These are phyloP conservation scores for Cucurbita moschata DNA, from an alignment of 306 rosid genomes.

Conservation along the genomic window DNA sequence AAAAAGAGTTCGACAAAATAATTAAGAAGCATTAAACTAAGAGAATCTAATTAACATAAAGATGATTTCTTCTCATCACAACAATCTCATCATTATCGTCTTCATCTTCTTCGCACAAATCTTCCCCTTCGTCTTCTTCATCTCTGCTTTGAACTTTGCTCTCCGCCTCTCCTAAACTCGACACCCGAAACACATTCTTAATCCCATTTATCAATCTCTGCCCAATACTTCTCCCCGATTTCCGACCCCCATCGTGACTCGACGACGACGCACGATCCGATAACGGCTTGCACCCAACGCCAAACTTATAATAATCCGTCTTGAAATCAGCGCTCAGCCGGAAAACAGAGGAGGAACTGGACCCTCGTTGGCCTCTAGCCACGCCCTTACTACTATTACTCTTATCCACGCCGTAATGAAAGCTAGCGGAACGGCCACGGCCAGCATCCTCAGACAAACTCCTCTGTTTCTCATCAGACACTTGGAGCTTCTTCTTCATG, in stretches of 20 bases:
- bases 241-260: slow-evolving; percentile 5
- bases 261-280: not conserved
- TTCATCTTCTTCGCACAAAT: not conserved
- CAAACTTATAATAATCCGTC: not conserved
- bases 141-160: not conserved
- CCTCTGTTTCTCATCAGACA: slow-evolving; percentile 10
- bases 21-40: not conserved
- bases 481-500: slow-evolving; percentile 40
- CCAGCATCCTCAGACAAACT: not conserved
- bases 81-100: not conserved
- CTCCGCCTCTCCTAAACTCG: slow-evolving; percentile 10
- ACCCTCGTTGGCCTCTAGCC: slow-evolving; percentile 36
- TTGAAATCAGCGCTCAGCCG: not conserved
- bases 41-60: not conserved
- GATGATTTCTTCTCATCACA: not conserved
- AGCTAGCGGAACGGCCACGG: slow-evolving; percentile 42
- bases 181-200: slow-evolving; percentile 40
- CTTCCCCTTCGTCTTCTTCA: slow-evolving; percentile 1
- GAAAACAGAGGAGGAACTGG: slow-evolving; percentile 37
- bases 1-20: not conserved
- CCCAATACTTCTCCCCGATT: slow-evolving; percentile 14
- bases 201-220: slow-evolving; percentile 34
- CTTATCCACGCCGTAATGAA: slow-evolving; percentile 23
- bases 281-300: not conserved
- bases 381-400: not conserved